Evolutionary conservation across 2,329 filamentous ascomycete genomes (phyloP), one percentile per base, ranked within the genome.

Genomic region (Aspergillus fijiensis): DNA sequence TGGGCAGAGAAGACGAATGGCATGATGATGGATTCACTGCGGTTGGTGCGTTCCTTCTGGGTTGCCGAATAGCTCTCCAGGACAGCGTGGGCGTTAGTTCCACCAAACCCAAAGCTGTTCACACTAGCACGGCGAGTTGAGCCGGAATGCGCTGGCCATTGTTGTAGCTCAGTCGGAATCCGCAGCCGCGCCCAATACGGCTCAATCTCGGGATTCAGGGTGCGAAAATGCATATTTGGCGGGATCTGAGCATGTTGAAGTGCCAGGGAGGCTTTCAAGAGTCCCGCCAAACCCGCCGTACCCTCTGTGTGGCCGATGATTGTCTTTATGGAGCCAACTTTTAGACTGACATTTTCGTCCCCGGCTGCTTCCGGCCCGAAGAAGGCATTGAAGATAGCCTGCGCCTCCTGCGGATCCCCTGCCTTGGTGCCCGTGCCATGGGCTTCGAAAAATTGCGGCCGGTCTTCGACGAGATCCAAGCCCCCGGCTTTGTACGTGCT

Each of bases 381-480:
- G 0, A 81, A 77, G 9, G 76, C 75, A 47, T 77, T 70, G 35
- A 11, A 12, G 12, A 85, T 78, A 3, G 81, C 82, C 11, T 70
- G 73, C 0, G 81, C 80, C 62, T 87, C 84, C 16, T 82, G 79
- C 0, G 83, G 83, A 60, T 87, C 84, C 2, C 85, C 85, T 1
- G 80, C 79, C 45, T 76, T 76, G n/a, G 84, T 87, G 6, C 84
- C 84, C 0, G 84, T 85, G 21, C 83, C 84, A 66, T 87, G 84
- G 3, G 81, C 81, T 64, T 87, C 79, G n/a, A 77, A 71, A 53
- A 65, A 77, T 27, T 75, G 58, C 9, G 53, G 39, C 6, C 56
- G 33, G n/a, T 62, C 55, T 10, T 61, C 45, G 10, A 5, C 6
- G 16, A 19, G 21, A 29, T 45, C 33, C 12, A 57, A 21, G n/a